Conservation (phyloP, 2,329 filamentous ascomycete genomes). For the Capronia epimyces region DNA sequence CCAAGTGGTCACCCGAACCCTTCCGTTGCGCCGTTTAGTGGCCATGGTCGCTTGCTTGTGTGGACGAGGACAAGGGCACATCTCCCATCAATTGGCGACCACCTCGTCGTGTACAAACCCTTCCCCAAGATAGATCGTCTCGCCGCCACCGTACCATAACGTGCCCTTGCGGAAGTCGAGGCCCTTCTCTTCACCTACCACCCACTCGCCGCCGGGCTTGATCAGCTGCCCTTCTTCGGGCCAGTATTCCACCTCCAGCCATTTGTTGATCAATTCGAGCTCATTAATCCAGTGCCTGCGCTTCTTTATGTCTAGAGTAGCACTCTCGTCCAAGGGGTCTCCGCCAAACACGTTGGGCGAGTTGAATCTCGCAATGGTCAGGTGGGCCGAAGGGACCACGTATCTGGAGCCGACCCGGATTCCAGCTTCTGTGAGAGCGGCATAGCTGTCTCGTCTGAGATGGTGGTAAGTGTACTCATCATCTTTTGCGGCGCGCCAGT, state of each 20-base stretch:
- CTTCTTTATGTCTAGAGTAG: constrained; percentile 45
- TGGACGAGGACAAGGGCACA: not conserved
- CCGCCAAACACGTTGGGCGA: constrained; percentile 53
- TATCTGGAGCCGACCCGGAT: constrained; percentile 73
- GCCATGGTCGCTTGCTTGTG: too few relatives aligned
- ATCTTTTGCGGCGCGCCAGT: constrained; percentile 39
- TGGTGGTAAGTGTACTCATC: constrained; percentile 86
- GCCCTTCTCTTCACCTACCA: constrained; percentile 79
- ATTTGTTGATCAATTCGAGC: constrained; percentile 72
- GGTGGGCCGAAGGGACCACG: constrained; percentile 80
- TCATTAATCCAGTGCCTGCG: constrained; percentile 60
- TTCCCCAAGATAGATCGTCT: constrained; percentile 55
- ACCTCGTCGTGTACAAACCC: constrained; percentile 17
- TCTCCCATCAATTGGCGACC: not conserved
- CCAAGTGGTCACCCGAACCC: too few relatives aligned
- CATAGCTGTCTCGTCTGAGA: constrained; percentile 71
- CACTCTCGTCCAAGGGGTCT: constrained; percentile 37
- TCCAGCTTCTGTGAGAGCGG: constrained; percentile 55
- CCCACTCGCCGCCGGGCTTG: constrained; percentile 63
- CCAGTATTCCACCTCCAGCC: constrained; percentile 69
- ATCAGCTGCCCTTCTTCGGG: constrained; percentile 40
- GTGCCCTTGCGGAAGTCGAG: constrained; percentile 68
- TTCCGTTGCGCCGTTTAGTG: too few relatives aligned
- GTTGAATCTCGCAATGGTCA: constrained; percentile 80
- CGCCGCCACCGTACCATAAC: constrained; percentile 83